phyloP scores from a whole-genome alignment of 805 yeast genomes.

The Wickerhamomyces strasburgensis region DNA sequence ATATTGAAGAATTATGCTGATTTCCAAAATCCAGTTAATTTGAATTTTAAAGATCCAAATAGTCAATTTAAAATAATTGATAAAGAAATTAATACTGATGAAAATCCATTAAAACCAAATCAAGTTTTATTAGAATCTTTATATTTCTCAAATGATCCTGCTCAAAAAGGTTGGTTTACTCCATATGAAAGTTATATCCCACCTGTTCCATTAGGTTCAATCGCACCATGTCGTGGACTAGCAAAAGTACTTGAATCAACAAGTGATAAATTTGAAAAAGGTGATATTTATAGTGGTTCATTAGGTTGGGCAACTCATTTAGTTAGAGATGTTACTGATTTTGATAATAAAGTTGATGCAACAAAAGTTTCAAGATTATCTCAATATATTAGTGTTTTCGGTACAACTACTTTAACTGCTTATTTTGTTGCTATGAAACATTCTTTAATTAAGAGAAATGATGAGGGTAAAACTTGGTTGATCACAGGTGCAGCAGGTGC shows the following conservation, averaged over 20 bases:
- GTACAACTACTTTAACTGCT: constrained; percentile 58
- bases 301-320: constrained; percentile 46
- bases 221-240: constrained; percentile 46
- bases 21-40: constrained; percentile 24
- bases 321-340: constrained; percentile 25
- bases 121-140: constrained; percentile 41
- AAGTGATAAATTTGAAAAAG: constrained; percentile 34
- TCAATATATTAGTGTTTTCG: constrained; percentile 44
- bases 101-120: constrained; percentile 29
- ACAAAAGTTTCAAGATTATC: constrained; percentile 27
- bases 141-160: constrained; percentile 55
- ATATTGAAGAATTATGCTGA: constrained; percentile 25
- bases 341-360: constrained; percentile 13
- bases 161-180: constrained; percentile 54
- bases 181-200: constrained; percentile 27
- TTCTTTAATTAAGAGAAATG: constrained; percentile 40
- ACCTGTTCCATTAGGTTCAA: constrained; percentile 34
- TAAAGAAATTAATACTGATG: constrained; percentile 18
- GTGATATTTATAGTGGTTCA: constrained; percentile 40
- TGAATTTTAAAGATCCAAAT: constrained; percentile 21
- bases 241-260: constrained; percentile 47
- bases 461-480: constrained; percentile 40
- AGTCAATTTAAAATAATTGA: constrained; percentile 27
- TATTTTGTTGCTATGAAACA: constrained; percentile 48
- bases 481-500: constrained; percentile 71